Evolutionary conservation across 179 eudicot species (phyloP).

Genomic region (Actinidia chinensis): DNA sequence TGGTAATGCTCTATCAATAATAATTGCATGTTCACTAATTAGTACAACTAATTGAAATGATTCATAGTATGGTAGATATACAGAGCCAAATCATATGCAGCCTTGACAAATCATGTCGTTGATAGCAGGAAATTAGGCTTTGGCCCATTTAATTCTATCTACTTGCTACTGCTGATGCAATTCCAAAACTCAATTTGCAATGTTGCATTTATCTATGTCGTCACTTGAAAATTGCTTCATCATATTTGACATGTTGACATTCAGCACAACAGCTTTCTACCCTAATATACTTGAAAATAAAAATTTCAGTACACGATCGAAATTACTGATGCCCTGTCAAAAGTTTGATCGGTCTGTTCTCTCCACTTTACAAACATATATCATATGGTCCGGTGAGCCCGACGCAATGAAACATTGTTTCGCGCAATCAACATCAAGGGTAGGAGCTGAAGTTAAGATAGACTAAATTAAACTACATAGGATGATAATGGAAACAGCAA

Average conservation of each 20-base stretch:
- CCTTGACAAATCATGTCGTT: too few species aligned
- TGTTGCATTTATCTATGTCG: not conserved
- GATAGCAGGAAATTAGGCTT: too few species aligned
- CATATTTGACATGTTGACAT: not conserved
- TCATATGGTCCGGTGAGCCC: slow-evolving; percentile 89
- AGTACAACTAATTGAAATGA: not conserved
- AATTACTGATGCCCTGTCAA: slow-evolving; percentile 83
- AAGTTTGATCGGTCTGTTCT: slow-evolving; percentile 59
- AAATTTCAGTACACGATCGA: not conserved
- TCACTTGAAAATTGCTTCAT: not conserved
- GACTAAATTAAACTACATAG: not conserved
- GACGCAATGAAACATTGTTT: slow-evolving; percentile 83
- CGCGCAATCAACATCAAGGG: slow-evolving; percentile 98
- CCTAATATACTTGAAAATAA: too few species aligned
- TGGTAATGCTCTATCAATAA: too few species aligned
- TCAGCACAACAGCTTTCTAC: not conserved
- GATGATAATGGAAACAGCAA: not conserved
- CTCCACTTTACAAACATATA: slow-evolving; percentile 87
- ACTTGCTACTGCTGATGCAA: not conserved
- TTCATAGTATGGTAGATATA: not conserved
- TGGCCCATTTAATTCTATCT: not conserved
- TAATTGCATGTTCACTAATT: too few species aligned
- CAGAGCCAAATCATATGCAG: not conserved
- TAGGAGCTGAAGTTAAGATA: slow-evolving; percentile 53
- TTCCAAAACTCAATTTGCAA: not conserved